Evolutionary conservation across 805 yeast species (phyloP).

Genomic region (Diddensiella caesifluorescens): DNA sequence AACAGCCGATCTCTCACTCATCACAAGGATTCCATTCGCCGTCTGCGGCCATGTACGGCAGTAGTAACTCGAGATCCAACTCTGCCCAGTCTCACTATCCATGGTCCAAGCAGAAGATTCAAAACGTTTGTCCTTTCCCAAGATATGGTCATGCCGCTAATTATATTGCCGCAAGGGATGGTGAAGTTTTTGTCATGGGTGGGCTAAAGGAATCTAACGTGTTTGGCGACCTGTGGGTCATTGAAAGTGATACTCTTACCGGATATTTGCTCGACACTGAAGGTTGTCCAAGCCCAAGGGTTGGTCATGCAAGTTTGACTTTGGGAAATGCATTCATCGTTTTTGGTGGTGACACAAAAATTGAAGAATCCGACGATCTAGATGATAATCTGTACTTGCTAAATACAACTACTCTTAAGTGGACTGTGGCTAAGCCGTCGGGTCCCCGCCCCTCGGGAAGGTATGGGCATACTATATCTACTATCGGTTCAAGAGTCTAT

Average conservation of each 20-base stretch:
- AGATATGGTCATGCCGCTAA: conserved; percentile 91
- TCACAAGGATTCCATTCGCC: conserved; percentile 2
- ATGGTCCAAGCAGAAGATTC: conserved; percentile 31
- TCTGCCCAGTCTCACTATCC: conserved; percentile 25
- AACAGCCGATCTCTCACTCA: background rate
- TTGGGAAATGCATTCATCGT: conserved; percentile 94
- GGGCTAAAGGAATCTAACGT: conserved; percentile 90
- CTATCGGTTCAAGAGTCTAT: conserved; percentile 59
- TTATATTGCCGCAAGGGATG: conserved; percentile 65
- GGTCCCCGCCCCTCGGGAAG: conserved; percentile 85
- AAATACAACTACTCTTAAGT: conserved; percentile 67
- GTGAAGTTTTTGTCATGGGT: conserved; percentile 86
- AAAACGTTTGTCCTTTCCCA: conserved; percentile 74
- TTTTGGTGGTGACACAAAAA: conserved; percentile 93
- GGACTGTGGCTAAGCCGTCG: conserved; percentile 72
- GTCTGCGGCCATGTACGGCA: background rate
- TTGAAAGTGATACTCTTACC: conserved; percentile 46
- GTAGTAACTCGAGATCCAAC: background rate
- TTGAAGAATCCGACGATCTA: conserved; percentile 59
- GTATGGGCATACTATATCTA: conserved; percentile 88
- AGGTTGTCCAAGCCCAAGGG: conserved; percentile 89
- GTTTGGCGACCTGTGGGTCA: conserved; percentile 92
- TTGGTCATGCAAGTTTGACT: conserved; percentile 87
- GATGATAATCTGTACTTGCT: conserved; percentile 89
- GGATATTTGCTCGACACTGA: conserved; percentile 63